A percentile compares a stretch with the other conserved stretches of the same genome.
Evolutionary conservation across 345 rosid species (phyloP).

Genomic region (Mallotus nudiflorus): DNA sequence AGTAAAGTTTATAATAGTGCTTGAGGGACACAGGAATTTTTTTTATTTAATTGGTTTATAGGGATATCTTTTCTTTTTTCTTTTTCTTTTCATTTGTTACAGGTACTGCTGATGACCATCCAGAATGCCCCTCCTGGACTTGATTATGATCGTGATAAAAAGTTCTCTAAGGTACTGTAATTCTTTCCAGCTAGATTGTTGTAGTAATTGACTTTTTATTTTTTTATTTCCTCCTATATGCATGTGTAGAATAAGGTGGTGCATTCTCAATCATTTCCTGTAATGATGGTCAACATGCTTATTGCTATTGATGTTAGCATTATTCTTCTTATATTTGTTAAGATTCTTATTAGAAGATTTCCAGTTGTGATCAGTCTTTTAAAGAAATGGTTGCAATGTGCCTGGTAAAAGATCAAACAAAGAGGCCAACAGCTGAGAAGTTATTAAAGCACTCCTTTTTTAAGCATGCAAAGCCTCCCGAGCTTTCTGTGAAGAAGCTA

Average conservation of each 20-base stretch:
- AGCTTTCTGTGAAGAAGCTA: slow-evolving; percentile 71
- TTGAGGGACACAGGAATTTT: background rate
- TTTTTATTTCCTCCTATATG: background rate
- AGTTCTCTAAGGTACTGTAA: slow-evolving; percentile 91
- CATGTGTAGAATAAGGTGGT: slow-evolving; percentile 11
- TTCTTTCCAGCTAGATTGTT: slow-evolving; percentile 60
- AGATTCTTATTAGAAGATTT: slow-evolving; percentile 80
- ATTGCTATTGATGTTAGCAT: background rate
- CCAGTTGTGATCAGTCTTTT: slow-evolving; percentile 97
- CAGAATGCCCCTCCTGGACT: slow-evolving; percentile 99
- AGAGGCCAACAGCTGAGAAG: slow-evolving; percentile 97
- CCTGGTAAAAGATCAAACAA: slow-evolving; percentile 97
- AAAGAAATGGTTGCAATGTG: slow-evolving; percentile 99
- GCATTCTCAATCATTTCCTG: slow-evolving; percentile 5
- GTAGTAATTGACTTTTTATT: background rate
- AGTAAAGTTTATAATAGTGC: background rate
- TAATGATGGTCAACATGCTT: slow-evolving; percentile 7
- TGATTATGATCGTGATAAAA: slow-evolving; percentile 97
- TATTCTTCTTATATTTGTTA: slow-evolving; percentile 19
- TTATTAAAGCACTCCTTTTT: slow-evolving; percentile 87
- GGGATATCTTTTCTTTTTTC: slow-evolving; percentile 3
- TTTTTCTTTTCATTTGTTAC: background rate
- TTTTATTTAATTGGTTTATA: background rate
- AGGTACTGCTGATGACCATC: slow-evolving; percentile 98
- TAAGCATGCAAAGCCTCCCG: slow-evolving; percentile 90